These are phyloP conservation scores for Trebouxia sp. DNA, from an alignment of 139 green algal species.

Conservation along the genomic window DNA sequence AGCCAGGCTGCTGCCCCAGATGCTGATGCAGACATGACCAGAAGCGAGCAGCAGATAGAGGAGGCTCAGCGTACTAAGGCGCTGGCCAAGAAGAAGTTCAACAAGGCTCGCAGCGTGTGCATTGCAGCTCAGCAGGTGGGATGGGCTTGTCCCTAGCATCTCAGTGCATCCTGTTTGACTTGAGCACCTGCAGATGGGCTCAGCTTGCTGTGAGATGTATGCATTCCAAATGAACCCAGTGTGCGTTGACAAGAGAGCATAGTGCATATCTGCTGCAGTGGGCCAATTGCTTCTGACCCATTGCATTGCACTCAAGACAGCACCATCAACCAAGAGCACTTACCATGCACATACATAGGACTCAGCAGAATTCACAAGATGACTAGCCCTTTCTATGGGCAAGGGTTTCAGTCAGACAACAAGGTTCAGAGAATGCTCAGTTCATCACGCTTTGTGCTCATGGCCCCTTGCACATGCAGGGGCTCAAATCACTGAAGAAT, in stretches of 20 bases:
- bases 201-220: not conserved
- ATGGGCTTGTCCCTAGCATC: not conserved
- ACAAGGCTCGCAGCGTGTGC: constrained; percentile 64
- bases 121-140: constrained; percentile 62
- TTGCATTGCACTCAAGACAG: too few species aligned
- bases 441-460: not conserved
- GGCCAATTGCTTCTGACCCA: too few species aligned
- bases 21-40: constrained; percentile 8
- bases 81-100: constrained; percentile 57
- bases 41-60: constrained; percentile 27
- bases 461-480: constrained; percentile 39
- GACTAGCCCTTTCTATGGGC: too few species aligned
- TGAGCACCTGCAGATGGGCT: not conserved
- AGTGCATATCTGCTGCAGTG: too few species aligned
- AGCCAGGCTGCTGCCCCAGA: constrained; percentile 32
- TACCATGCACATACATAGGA: too few species aligned
- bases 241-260: too few species aligned
- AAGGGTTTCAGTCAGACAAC: too few species aligned
- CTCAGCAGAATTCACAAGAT: too few species aligned
- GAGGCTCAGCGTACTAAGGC: constrained; percentile 40
- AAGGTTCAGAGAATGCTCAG: too few species aligned
- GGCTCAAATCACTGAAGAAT: constrained; percentile 53
- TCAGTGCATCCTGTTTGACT: not conserved
- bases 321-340: too few species aligned
- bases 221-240: too few species aligned